These are phyloP conservation scores for Balansia obtecta DNA, from an alignment of 2,329 filamentous ascomycete genomes.

Conservation along the genomic window DNA sequence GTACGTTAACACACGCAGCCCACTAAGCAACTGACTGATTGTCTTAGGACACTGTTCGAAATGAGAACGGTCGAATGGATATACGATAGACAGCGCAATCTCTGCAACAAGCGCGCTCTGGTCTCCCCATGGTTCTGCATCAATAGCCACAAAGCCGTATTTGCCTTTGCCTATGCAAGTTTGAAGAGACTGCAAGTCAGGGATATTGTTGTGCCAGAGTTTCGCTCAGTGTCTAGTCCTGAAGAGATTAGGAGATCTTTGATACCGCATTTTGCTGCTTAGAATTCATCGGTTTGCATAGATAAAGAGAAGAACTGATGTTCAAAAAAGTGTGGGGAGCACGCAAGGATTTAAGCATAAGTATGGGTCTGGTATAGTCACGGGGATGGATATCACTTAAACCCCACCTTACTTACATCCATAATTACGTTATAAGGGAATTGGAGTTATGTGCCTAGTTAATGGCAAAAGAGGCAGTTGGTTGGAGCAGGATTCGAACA, in stretches of 20 bases:
- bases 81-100: not conserved
- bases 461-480: no score
- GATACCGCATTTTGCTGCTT: not conserved
- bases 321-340: no score
- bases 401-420: no score
- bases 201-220: not conserved
- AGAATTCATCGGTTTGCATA: not conserved
- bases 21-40: not conserved
- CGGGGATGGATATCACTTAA: no score
- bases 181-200: not conserved
- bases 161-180: not conserved
- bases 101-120: not conserved
- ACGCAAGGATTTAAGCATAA: no score
- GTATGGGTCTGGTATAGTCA: no score
- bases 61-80: not conserved
- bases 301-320: no score
- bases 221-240: not conserved
- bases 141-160: not conserved
- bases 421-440: no score
- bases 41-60: not conserved
- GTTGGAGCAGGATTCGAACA: no score
- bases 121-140: conserved; percentile 1
- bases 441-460: no score
- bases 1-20: not conserved
- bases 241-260: not conserved